Base-by-base conservation (phyloP, 2,329 filamentous ascomycete genomes). In the Alternaria hordeiaustralica region DNA sequence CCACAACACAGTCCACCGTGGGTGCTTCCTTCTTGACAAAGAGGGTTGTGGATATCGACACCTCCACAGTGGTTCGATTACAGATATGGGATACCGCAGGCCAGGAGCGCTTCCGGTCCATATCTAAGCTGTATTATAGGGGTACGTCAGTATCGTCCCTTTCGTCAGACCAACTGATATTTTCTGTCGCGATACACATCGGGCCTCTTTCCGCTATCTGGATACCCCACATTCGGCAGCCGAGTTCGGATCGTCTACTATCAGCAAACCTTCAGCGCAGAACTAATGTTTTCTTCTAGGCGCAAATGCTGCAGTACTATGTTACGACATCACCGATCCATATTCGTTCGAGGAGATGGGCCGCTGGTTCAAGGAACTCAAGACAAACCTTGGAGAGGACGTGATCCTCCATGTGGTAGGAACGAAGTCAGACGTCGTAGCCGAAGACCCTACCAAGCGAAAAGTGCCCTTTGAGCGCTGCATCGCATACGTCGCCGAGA, bases 1-100 rank as follows among this genome's bases (percentile, higher is more conserved):
- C 81, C 15, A 80, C 79, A 23, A 83, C 82, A 13, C 81, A 82
- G 60, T 83, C 82, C 9, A 85, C 84, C 13, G 80, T 85, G 65
- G 84, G 84, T 66, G 84, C 84, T 74, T 83, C 84, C 25, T 85
- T 87, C 66, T 80, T 94, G 47, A 89, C 92, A 26, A 88, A 91
- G 65, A 82, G 92, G 45, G 86, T 91, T 15, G 78, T 84, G 55
- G 94, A 97, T 81, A 89, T 88, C 65, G 92, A 97, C 78, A 92
- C 91, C 21, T 92, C 95, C 73, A 96, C 93, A 2, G 86, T 92
- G 23, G 93, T 97, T 36, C 89, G 94, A n/a, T 85, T 97, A 41
- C 94, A 97, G 77, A 96, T 97, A 71, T 97, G 94, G 94, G 94
- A 97, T 78, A 97, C 94, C 33, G 93, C 95, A 61, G 95, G 95